Percentiles rank a stretch among this genome's conserved stretches.
These are phyloP conservation scores for Fagus crenata DNA, from an alignment of 306 rosid genomes.

Conservation along the genomic window DNA sequence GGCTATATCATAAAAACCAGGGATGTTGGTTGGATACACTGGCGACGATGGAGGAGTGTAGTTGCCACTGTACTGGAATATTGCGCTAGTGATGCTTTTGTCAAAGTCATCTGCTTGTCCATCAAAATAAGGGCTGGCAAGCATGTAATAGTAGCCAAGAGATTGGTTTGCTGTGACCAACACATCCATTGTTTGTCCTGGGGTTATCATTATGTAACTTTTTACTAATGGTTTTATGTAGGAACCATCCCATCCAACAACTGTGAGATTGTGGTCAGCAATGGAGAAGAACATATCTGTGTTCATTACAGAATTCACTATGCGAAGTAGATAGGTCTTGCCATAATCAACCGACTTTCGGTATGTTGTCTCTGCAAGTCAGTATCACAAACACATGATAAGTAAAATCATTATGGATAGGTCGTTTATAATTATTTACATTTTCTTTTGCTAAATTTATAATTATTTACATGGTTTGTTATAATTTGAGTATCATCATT, in stretches of 20 bases:
- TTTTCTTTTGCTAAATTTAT: too few relatives aligned
- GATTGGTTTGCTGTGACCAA: conserved; percentile 44
- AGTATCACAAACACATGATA: neutral
- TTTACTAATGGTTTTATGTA: conserved; percentile 37
- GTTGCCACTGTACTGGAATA: conserved; percentile 39
- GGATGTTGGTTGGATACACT: conserved; percentile 27
- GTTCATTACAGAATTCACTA: conserved; percentile 45
- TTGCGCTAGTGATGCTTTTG: conserved; percentile 43
- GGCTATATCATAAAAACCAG: conserved; percentile 28
- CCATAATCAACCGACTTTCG: conserved; percentile 35
- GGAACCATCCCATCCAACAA: conserved; percentile 43
- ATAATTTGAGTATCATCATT: too few relatives aligned
- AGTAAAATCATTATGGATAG: too few relatives aligned
- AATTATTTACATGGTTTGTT: too few relatives aligned
- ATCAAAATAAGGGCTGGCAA: conserved; percentile 32
- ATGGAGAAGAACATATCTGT: conserved; percentile 41
- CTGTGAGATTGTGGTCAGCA: conserved; percentile 42
- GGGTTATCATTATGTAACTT: conserved; percentile 45
- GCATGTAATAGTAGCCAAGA: conserved; percentile 44
- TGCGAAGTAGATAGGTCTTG: conserved; percentile 46
- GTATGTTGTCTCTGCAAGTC: conserved; percentile 28
- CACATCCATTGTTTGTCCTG: conserved; percentile 46
- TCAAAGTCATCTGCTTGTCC: conserved; percentile 28
- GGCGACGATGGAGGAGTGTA: conserved; percentile 13
- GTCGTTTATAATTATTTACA: too few relatives aligned